Evolutionary conservation across 2,329 filamentous ascomycete genomes (phyloP).

Genomic region (Trichocomaceae sp.): DNA sequence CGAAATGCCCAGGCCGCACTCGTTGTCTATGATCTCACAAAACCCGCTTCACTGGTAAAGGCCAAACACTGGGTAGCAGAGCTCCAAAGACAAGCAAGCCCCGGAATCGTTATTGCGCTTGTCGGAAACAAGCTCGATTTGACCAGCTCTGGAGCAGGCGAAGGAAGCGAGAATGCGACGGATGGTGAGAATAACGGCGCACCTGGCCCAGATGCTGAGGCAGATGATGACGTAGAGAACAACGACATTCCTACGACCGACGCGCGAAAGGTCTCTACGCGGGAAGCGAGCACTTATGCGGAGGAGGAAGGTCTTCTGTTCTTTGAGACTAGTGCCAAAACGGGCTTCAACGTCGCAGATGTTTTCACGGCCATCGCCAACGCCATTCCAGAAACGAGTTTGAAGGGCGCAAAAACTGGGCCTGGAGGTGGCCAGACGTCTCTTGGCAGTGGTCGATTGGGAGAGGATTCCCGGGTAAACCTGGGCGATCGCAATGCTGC

Average conservation of each 20-base stretch:
- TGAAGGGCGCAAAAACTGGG: conserved; percentile 75
- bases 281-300: conserved; percentile 86
- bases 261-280: conserved; percentile 81
- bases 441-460: conserved; percentile 49
- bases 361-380: conserved; percentile 98
- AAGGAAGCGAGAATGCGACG: conserved; percentile 24
- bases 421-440: conserved; percentile 51
- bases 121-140: conserved; percentile 97
- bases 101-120: conserved; percentile 92
- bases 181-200: conserved; percentile 35
- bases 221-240: conserved; percentile 43
- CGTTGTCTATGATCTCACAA: conserved; percentile 97
- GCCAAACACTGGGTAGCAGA: conserved; percentile 99
- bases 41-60: conserved; percentile 89
- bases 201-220: conserved; percentile 21
- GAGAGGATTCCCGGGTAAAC: conserved; percentile 63
- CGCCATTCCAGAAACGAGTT: conserved; percentile 90
- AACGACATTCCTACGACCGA: conserved; percentile 61
- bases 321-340: conserved; percentile 98
- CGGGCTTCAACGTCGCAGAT: conserved; percentile 85
- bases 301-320: conserved; percentile 92
- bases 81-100: conserved; percentile 89
- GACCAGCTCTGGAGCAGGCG: conserved; percentile 53
- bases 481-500: conserved; percentile 65
- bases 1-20: conserved; percentile 96